A percentile compares a stretch with the other conserved stretches of the same genome.
Conservation (phyloP, 805 yeast species). For the Wickerhamomyces mucosus region DNA sequence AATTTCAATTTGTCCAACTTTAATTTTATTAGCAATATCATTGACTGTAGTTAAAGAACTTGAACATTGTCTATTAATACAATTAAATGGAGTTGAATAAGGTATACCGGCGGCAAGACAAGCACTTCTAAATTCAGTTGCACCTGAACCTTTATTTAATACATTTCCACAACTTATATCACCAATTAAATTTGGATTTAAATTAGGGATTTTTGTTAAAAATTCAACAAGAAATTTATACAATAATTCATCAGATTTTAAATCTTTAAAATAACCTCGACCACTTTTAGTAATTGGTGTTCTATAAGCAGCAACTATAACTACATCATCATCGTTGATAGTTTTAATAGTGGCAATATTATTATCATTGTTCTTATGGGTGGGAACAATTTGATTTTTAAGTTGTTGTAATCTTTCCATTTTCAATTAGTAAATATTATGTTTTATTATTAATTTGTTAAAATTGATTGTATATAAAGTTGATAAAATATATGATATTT, state of each 20-base stretch:
- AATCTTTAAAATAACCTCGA: constrained; percentile 76
- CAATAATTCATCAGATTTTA: constrained; percentile 72
- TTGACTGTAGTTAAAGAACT: constrained; percentile 88
- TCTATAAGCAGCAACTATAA: constrained; percentile 82
- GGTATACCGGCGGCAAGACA: constrained; percentile 88
- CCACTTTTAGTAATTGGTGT: constrained; percentile 87
- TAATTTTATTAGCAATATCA: constrained; percentile 83
- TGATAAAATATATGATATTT: too few relatives aligned
- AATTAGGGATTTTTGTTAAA: constrained; percentile 36
- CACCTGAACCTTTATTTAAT: constrained; percentile 88
- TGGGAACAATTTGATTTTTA: background rate
- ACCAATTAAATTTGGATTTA: constrained; percentile 54
- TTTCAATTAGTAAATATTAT: background rate
- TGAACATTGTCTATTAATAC: constrained; percentile 91
- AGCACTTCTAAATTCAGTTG: constrained; percentile 91
- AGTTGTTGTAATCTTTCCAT: constrained; percentile 1
- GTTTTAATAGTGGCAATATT: constrained; percentile 3
- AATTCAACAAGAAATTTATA: constrained; percentile 54
- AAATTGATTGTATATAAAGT: background rate
- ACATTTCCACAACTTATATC: constrained; percentile 91
- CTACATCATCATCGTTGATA: constrained; percentile 59
- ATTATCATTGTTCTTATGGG: background rate
- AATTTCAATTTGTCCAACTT: constrained; percentile 78
- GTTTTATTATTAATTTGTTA: background rate
- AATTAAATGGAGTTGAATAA: constrained; percentile 63